Evolutionary conservation across 208 protist genomes (phyloP).

Genomic region (Trypanosoma cruzi): DNA sequence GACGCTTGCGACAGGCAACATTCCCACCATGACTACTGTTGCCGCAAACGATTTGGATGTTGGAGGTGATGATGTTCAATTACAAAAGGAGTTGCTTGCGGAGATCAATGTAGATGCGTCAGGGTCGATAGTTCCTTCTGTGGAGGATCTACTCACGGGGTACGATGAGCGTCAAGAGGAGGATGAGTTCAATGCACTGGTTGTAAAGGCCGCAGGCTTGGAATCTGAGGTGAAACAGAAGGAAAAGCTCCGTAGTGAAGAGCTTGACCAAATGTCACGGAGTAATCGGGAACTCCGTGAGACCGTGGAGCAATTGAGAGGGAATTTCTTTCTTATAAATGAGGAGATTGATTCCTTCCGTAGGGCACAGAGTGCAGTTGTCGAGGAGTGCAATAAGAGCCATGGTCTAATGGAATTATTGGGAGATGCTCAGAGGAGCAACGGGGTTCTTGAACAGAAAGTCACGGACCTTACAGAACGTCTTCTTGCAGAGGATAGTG

Average conservation of each 20-base stretch:
- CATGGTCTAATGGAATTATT: neutral
- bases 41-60: neutral
- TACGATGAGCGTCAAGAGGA: constrained; percentile 72
- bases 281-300: constrained; percentile 21
- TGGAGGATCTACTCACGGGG: constrained; percentile 29
- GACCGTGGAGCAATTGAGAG: constrained; percentile 16
- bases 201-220: constrained; percentile 41
- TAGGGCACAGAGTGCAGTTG: neutral
- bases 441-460: neutral
- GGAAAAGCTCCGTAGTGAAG: constrained; percentile 9
- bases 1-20: neutral
- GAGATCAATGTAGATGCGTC: neutral
- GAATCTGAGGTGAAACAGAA: constrained; percentile 27
- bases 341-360: constrained; percentile 20
- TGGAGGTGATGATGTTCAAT: neutral
- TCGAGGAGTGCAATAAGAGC: neutral
- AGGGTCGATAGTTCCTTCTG: neutral
- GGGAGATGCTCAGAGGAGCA: constrained; percentile 10
- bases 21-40: neutral
- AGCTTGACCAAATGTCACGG: constrained; percentile 9
- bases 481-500: neutral
- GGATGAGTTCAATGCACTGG: constrained; percentile 76
- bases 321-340: constrained; percentile 12
- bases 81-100: neutral
- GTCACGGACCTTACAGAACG: neutral